A percentile compares a stretch with the other conserved stretches of the same genome.
These are phyloP conservation scores for Thelonectria rubi DNA, from an alignment of 2,329 filamentous ascomycete genomes.

Conservation along the genomic window DNA sequence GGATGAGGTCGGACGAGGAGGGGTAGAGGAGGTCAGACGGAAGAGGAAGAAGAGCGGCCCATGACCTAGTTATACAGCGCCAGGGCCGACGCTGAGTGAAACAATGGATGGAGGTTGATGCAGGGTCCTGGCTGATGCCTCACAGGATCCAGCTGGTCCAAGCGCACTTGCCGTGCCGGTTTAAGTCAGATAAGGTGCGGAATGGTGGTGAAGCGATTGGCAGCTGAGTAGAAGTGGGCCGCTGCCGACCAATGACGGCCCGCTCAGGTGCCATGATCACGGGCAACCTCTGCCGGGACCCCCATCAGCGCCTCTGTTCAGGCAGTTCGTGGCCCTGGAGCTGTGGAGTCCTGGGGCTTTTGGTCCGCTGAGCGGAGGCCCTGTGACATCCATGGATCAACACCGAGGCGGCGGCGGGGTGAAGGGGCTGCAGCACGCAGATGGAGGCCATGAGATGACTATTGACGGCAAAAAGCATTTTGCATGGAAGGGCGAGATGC, in stretches of 20 bases:
- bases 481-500: background rate
- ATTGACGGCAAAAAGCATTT: background rate
- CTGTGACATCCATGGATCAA: constrained; percentile 26
- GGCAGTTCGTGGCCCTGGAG: constrained; percentile 1
- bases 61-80: constrained; percentile 20
- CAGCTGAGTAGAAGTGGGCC: constrained; percentile 13
- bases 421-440: too few species aligned
- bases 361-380: background rate
- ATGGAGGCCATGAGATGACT: background rate
- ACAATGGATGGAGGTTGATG: background rate
- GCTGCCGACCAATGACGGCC: constrained; percentile 1
- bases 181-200: constrained; percentile 22
- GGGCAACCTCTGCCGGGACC: background rate
- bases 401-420: too few species aligned
- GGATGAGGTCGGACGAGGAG: background rate
- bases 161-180: background rate
- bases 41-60: background rate
- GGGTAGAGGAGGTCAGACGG: background rate
- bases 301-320: background rate
- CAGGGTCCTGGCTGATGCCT: background rate
- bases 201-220: constrained; percentile 16
- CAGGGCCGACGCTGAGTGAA: too few species aligned
- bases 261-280: constrained; percentile 1
- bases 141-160: background rate
- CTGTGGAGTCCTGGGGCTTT: background rate